Percentiles rank a stretch among this genome's conserved stretches.
phyloP scores from a whole-genome alignment of 805 yeast species.

The Grigorovia transvaalensis region DNA sequence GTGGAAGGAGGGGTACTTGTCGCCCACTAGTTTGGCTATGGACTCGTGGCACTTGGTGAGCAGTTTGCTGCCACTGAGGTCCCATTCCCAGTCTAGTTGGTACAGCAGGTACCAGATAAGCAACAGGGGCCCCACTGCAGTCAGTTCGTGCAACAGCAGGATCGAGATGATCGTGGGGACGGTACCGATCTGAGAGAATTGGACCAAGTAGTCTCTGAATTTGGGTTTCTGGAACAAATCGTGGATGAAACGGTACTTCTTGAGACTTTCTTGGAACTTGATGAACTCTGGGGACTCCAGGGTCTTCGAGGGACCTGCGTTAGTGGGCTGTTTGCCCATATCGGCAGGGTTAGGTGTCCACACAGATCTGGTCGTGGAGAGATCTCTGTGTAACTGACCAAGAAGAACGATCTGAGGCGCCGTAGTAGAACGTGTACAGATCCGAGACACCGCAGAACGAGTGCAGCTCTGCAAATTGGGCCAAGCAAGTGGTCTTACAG shows the following conservation, averaged over 20 bases:
- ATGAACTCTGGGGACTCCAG: neutral
- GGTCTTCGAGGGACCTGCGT: too few relatives aligned
- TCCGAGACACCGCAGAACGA: too few relatives aligned
- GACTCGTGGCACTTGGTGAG: conserved; percentile 48
- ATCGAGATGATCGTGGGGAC: conserved; percentile 43
- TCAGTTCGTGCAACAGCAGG: conserved; percentile 57
- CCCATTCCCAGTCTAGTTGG: conserved; percentile 31
- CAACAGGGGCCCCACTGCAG: conserved; percentile 63
- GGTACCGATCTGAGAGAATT: conserved; percentile 23
- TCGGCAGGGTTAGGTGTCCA: too few relatives aligned
- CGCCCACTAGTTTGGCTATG: conserved; percentile 42
- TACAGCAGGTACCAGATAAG: conserved; percentile 61
- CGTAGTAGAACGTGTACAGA: too few relatives aligned
- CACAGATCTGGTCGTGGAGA: too few relatives aligned
- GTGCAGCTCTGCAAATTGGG: too few relatives aligned
- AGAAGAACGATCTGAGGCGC: too few relatives aligned
- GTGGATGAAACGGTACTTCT: conserved; percentile 19
- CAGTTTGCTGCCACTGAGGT: conserved; percentile 24
- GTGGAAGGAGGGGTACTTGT: conserved; percentile 28
- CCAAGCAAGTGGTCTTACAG: too few relatives aligned
- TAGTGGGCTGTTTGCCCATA: too few relatives aligned
- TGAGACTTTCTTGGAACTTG: conserved; percentile 5
- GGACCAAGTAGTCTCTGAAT: conserved; percentile 18
- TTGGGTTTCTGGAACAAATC: conserved; percentile 20
- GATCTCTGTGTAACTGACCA: too few relatives aligned